These are phyloP conservation scores for Hemileia vastatrix DNA, from an alignment of 1,284 basidiomycete genomes.

Conservation along the genomic window DNA sequence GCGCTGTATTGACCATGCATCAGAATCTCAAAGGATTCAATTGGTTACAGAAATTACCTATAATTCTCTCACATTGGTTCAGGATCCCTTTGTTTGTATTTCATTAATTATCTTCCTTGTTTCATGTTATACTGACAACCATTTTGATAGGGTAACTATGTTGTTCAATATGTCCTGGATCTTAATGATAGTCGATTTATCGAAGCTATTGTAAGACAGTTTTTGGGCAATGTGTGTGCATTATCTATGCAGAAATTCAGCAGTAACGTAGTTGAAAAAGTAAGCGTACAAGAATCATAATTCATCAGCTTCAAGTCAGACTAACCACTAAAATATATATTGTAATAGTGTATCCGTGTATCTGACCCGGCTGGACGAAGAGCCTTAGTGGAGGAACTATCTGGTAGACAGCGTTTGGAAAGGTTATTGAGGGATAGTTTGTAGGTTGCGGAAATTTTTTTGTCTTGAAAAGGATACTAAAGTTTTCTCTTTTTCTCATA, in stretches of 20 bases:
- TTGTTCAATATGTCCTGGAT: constrained; percentile 94
- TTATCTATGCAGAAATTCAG: constrained; percentile 98
- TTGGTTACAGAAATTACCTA: constrained; percentile 98
- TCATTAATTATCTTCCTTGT: constrained; percentile 75
- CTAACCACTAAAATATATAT: constrained; percentile 2
- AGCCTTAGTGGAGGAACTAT: constrained; percentile 86
- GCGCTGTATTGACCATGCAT: constrained; percentile 96
- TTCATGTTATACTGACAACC: constrained; percentile 3
- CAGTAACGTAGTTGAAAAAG: constrained; percentile 88
- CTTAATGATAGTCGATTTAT: constrained; percentile 96
- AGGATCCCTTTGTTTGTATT: constrained; percentile 63
- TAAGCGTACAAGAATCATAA: no score
- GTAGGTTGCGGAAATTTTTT: constrained; percentile 47
- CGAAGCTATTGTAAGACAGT: constrained; percentile 93
- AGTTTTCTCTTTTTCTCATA: background rate
- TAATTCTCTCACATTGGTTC: constrained; percentile 92
- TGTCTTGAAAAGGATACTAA: background rate
- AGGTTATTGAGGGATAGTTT: constrained; percentile 79
- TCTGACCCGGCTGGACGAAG: constrained; percentile 90
- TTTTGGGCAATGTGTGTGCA: constrained; percentile 92
- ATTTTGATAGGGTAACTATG: constrained; percentile 35
- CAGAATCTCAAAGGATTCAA: constrained; percentile 86
- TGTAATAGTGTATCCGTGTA: constrained; percentile 79
- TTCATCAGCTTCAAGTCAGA: background rate
- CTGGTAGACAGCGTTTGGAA: constrained; percentile 88